Percentiles rank a stretch among this genome's conserved stretches.
Conservation (phyloP, 2,329 filamentous ascomycete genomes). For the Monosporascus sp. region DNA sequence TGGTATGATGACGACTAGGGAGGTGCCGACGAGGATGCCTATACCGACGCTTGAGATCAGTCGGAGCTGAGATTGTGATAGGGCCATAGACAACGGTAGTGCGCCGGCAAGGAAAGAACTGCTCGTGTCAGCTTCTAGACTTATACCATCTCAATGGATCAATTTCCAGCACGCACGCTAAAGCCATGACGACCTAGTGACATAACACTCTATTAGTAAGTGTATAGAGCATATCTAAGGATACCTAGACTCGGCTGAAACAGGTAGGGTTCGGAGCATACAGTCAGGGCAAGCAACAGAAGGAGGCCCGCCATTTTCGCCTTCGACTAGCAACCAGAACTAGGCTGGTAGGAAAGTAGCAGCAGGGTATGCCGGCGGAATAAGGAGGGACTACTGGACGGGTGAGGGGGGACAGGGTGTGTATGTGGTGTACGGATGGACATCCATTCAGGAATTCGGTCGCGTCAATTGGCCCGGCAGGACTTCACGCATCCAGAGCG, state of each 20-base stretch:
- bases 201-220: slow-evolving; percentile 12
- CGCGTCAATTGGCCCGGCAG: too few relatives aligned
- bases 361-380: not conserved
- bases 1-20: slow-evolving; percentile 94
- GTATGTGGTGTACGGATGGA: too few relatives aligned
- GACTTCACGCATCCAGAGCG: too few relatives aligned
- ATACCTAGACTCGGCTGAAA: not conserved
- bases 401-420: too few relatives aligned
- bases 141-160: slow-evolving; percentile 3
- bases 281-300: slow-evolving; percentile 30
- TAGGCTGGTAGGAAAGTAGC: not conserved
- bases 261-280: slow-evolving; percentile 9
- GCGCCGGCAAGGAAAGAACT: slow-evolving; percentile 94
- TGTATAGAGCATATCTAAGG: not conserved
- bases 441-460: too few relatives aligned
- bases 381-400: too few relatives aligned
- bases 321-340: slow-evolving; percentile 16
- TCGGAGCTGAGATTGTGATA: slow-evolving; percentile 82
- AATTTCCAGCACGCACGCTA: slow-evolving; percentile 24
- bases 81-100: slow-evolving; percentile 80
- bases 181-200: slow-evolving; percentile 30
- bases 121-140: slow-evolving; percentile 18
- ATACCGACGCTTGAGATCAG: slow-evolving; percentile 89
- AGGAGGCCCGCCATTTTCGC: slow-evolving; percentile 25
- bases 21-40: slow-evolving; percentile 90